Percentiles rank a stretch among this genome's conserved stretches.
Conservation (phyloP, 2,329 filamentous ascomycete species). For the Calonectria hawksworthii region DNA sequence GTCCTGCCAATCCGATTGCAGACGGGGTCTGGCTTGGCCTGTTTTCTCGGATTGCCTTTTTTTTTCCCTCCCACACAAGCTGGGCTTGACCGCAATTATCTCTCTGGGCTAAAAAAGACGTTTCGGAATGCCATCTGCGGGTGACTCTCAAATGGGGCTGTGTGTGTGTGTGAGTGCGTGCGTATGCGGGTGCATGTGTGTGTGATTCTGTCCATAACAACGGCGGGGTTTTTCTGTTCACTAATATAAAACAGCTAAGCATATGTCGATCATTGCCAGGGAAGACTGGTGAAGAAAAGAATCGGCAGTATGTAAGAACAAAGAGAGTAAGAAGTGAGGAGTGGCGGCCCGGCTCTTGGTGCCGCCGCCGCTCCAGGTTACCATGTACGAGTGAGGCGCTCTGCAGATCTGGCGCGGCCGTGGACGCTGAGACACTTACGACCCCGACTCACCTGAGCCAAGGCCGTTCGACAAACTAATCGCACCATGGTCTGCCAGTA, state of each 20-base stretch:
- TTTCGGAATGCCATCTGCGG: constrained; percentile 1
- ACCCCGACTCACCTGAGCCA: constrained; percentile 5
- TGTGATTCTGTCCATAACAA: neutral
- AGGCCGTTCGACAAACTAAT: neutral
- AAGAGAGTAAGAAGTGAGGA: neutral
- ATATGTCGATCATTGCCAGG: neutral
- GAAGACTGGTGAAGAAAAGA: neutral
- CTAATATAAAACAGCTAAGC: neutral
- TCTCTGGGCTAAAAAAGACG: neutral
- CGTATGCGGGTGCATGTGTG: neutral
- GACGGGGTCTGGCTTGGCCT: neutral
- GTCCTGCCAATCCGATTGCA: neutral
- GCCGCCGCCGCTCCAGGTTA: neutral
- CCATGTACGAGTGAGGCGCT: neutral
- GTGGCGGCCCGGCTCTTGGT: neutral
- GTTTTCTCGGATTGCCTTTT: constrained; percentile 4
- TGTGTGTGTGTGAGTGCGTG: neutral
- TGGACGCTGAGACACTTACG: neutral
- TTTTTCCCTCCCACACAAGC: neutral
- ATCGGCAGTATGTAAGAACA: neutral
- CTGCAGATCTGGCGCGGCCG: neutral
- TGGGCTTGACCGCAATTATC: neutral
- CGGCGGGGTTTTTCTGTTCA: neutral
- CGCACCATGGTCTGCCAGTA: neutral
- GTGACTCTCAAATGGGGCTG: neutral